Base-by-base conservation (phyloP, 2,329 filamentous ascomycete genomes). In the Teratosphaeria viscida region DNA sequence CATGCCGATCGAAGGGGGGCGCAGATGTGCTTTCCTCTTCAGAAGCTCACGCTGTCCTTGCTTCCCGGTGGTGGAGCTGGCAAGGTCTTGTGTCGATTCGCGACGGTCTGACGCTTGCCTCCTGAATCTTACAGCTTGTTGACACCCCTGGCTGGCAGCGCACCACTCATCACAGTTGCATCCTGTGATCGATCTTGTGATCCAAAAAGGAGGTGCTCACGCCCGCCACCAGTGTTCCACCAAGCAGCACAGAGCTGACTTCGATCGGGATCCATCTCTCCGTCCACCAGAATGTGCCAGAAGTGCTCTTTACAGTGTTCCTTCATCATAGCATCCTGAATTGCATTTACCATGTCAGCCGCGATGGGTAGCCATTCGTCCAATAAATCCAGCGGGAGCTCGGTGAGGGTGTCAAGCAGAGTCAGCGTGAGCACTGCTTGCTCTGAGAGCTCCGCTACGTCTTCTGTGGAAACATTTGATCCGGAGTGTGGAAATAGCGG, bases 261-360 rank as follows among this genome's bases (percentile, higher is more conserved):
- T 61, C 90, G 82, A 70, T 95, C 89, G 27, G 95, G 86, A 73
- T 96, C 91, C 84, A 96, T 88, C 75, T 95, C 90, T 3, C 90
- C 90, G 66, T 82, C 85, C 49, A 86, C 86, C 10, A 96, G 75
- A 2, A 90, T 81, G 60, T 94, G 86, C 85, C 89, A 91, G 72
- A 95, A 88, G 56, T 90, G 79, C 63, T 84, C 81, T 69, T 85
- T 85, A 43, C 86, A 89, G 2, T 79, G 76, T 54, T 85, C 81
- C 52, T 85, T 80, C 77, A 92, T 83, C 3, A 68, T 72, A 12
- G 12, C 10, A 0, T 78, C 74, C 2, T 78, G 72, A 32, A 95
- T 82, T 16, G 75, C 74, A 64, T 86, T 85, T 61, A 94, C 76
- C 14, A 89, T 76, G 55, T 85, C 80, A 0, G 88, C 90, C 19